Evolutionary conservation across 2,329 filamentous ascomycete genomes (phyloP).

Genomic region (Eutypa lata): DNA sequence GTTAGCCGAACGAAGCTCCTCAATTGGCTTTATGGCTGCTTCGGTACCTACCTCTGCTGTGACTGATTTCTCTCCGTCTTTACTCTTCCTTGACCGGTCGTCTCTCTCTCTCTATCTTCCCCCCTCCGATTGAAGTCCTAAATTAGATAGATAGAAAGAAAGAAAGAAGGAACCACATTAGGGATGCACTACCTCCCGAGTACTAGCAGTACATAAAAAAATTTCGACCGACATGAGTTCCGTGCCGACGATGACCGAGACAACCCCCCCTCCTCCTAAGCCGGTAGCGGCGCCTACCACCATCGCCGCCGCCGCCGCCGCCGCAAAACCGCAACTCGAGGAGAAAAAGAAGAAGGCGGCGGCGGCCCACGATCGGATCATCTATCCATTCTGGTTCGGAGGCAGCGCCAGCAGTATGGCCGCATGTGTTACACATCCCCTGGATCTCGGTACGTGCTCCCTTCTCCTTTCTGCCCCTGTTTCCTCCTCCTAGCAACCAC

Average conservation of each 20-base stretch:
- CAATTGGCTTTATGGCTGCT: too few relatives aligned
- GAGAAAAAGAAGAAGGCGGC: background rate
- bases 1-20: too few relatives aligned
- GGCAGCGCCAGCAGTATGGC: conserved; percentile 92
- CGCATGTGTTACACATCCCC: conserved; percentile 85
- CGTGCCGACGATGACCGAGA: conserved; percentile 17
- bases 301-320: conserved; percentile 14
- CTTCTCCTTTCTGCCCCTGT: background rate
- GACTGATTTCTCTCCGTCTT: too few relatives aligned
- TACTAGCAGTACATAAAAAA: too few relatives aligned
- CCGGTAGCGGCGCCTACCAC: conserved; percentile 18
- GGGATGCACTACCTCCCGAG: too few relatives aligned
- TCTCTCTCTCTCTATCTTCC: too few relatives aligned
- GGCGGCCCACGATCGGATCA: conserved; percentile 16
- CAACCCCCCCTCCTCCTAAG: conserved; percentile 13
- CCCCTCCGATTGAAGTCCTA: too few relatives aligned
- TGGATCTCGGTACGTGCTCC: conserved; percentile 78
- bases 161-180: too few relatives aligned
- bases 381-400: conserved; percentile 92
- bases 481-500: background rate
- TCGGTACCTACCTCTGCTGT: too few relatives aligned
- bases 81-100: too few relatives aligned
- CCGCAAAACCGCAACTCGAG: conserved; percentile 13
- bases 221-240: conserved; percentile 19
- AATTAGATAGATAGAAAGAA: too few relatives aligned